Conservation (phyloP, 371 early-diverging fungal species). For the Dichotomocladium elegans region DNA sequence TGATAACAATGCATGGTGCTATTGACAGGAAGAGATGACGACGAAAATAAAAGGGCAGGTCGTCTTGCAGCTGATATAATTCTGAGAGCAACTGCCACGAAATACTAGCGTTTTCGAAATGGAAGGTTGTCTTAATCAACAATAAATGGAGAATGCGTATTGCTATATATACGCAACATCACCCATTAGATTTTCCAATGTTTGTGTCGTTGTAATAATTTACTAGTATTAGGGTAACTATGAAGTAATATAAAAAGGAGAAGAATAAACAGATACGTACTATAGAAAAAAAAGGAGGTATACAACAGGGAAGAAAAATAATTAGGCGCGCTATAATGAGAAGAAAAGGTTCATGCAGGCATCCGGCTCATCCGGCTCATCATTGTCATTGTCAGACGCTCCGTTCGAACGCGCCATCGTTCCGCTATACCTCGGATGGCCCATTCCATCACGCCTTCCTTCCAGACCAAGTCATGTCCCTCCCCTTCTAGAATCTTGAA, state of each 20-base stretch:
- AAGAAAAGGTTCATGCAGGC: not conserved
- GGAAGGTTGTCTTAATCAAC: too few relatives aligned
- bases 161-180: too few relatives aligned
- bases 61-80: too few relatives aligned
- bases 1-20: too few relatives aligned
- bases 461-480: slow-evolving; percentile 51
- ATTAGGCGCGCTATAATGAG: too few relatives aligned
- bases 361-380: slow-evolving; percentile 1
- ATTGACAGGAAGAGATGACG: too few relatives aligned
- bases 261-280: not conserved
- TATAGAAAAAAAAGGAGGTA: not conserved
- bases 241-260: not conserved
- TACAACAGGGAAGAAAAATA: not conserved
- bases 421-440: slow-evolving; percentile 41
- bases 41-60: too few relatives aligned
- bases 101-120: too few relatives aligned
- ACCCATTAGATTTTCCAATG: too few relatives aligned
- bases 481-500: slow-evolving; percentile 48
- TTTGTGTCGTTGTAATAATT: too few relatives aligned
- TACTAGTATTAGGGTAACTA: not conserved
- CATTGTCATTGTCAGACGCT: slow-evolving; percentile 1
- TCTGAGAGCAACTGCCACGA: too few relatives aligned
- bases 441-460: slow-evolving; percentile 55
- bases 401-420: slow-evolving; percentile 10
- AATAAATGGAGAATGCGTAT: too few relatives aligned